Base-by-base conservation (phyloP, 2,329 filamentous ascomycete species). In the Nemania abortiva region DNA sequence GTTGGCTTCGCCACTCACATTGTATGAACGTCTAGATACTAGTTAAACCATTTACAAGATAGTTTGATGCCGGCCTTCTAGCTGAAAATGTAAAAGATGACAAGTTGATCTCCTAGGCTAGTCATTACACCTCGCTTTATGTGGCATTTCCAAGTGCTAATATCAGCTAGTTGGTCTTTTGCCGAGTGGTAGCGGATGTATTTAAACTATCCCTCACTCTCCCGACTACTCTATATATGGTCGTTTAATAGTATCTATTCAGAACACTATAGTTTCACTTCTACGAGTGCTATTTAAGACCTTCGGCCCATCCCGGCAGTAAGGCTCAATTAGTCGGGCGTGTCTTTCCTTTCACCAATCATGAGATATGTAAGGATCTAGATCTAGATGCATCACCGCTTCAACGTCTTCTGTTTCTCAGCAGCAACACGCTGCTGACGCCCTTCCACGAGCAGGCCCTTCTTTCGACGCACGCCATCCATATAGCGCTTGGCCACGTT, bases 401-500 rank as follows among this genome's bases (percentile, higher is more conserved):
- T 91, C 75, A 91, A 73, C 6, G 88, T 91, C 84, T 90, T 91
- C 80, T 91, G 95, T 88, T 99, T 99, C 88, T 98, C 95, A 1
- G 94, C 96, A 84, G 96, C 93, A 70, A 90, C 91, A 49, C 94
- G 91, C 73, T 93, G 87, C 74, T 91, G 86, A 73, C 91, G 88
- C 1, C 92, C 92, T 83, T 91, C 90, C 2, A 99, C 91, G 74
- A 97, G 82, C 81, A 99, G 77, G 0, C 96, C 96, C 88, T 99
- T 99, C 81, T 94, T 87, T 78, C 86, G 87, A 77, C 96, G 86
- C 49, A 99, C 95, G 45, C 88, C 85, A 82, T 99, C 96, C 88
- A 99, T 95, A 84, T 98, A 98, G 78, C 92, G 84, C 88, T 97
- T 97, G 27, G 96, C 96, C 59, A 98, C 93, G 82, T 98, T 98